Conservation (phyloP, 768 basidiomycete species). For the Lyophyllum shimeji region DNA sequence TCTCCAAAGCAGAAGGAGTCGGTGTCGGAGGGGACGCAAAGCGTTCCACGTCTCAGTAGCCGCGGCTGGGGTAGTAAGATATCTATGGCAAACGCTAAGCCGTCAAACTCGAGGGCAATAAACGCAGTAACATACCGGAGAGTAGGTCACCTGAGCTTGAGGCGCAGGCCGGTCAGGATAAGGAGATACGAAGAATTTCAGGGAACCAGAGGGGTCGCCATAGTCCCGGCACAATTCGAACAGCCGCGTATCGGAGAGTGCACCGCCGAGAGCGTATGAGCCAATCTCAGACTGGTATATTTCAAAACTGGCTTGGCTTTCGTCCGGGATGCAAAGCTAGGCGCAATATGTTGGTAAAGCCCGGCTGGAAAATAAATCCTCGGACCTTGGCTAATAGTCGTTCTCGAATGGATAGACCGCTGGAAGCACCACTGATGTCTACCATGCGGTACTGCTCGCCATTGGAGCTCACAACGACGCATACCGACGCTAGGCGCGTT, state of each 20-base stretch:
- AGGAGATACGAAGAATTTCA: conserved; percentile 52
- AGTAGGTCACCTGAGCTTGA: conserved; percentile 12
- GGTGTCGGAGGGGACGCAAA: neutral
- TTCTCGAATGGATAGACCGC: conserved; percentile 44
- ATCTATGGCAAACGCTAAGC: conserved; percentile 5
- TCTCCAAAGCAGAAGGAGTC: neutral
- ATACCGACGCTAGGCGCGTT: conserved; percentile 33
- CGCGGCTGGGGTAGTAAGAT: conserved; percentile 9
- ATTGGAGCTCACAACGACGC: conserved; percentile 49
- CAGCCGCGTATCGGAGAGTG: conserved; percentile 39
- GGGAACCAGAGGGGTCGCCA: conserved; percentile 46
- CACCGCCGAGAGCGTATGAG: conserved; percentile 38
- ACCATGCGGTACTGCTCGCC: conserved; percentile 50
- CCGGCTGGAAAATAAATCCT: neutral
- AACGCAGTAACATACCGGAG: conserved; percentile 13
- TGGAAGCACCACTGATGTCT: conserved; percentile 45
- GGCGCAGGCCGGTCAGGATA: conserved; percentile 41
- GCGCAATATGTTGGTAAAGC: neutral
- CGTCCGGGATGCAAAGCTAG: conserved; percentile 45
- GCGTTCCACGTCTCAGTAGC: conserved; percentile 4
- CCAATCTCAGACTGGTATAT: conserved; percentile 52
- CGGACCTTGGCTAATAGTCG: conserved; percentile 44
- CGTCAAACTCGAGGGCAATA: neutral
- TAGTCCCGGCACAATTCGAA: conserved; percentile 42
- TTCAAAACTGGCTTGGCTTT: conserved; percentile 35